These are phyloP conservation scores for Schizosaccharomyces osmophilus DNA, from an alignment of 805 yeast genomes.

Conservation along the genomic window DNA sequence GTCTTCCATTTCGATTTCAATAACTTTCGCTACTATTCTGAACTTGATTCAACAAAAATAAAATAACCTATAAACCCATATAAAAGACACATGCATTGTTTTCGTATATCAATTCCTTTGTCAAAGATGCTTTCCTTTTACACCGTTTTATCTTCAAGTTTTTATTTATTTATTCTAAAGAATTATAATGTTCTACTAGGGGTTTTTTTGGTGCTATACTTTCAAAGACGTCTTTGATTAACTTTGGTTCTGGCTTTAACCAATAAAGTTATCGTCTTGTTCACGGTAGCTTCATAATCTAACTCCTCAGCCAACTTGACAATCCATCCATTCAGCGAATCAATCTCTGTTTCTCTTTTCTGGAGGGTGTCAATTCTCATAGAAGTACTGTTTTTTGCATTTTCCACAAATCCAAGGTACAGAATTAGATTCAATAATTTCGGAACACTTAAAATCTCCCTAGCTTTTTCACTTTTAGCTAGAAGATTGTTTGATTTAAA, in stretches of 20 bases:
- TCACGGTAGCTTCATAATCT: constrained; percentile 5
- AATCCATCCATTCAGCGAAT: constrained; percentile 63
- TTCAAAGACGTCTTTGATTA: too few relatives aligned
- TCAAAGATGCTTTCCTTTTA: too few relatives aligned
- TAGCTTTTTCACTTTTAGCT: background rate
- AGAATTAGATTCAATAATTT: background rate
- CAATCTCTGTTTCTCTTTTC: constrained; percentile 40
- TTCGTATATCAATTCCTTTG: too few relatives aligned
- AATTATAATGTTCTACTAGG: too few relatives aligned
- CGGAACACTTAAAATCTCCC: background rate
- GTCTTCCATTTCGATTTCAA: too few relatives aligned
- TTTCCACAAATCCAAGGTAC: background rate
- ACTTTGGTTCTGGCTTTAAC: background rate
- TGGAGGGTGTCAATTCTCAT: background rate
- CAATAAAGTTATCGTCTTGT: constrained; percentile 1
- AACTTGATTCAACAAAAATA: too few relatives aligned
- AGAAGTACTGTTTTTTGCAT: background rate
- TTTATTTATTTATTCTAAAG: too few relatives aligned
- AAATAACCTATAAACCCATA: too few relatives aligned
- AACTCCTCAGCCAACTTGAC: constrained; percentile 12
- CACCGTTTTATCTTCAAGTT: too few relatives aligned
- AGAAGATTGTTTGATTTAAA: background rate
- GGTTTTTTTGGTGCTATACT: too few relatives aligned
- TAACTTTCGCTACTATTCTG: too few relatives aligned
- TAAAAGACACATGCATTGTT: too few relatives aligned